Conservation (phyloP, 768 basidiomycete genomes). For the Daedaleopsis nitida region DNA sequence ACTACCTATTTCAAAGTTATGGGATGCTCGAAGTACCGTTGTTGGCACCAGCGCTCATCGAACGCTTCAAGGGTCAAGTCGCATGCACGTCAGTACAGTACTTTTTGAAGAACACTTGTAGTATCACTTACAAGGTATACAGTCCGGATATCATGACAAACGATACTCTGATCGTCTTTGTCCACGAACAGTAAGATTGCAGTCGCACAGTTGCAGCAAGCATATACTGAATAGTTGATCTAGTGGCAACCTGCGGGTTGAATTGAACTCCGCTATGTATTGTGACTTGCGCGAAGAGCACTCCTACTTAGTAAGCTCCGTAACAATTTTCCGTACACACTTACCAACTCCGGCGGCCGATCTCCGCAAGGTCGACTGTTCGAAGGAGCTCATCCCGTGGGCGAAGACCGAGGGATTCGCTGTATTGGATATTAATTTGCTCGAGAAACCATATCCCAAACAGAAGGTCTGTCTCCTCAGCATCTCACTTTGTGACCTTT, state of each 20-base stretch:
- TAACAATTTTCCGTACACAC: neutral
- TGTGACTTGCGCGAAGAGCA: constrained; percentile 79
- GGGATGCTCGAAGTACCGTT: constrained; percentile 83
- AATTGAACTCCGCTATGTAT: constrained; percentile 71
- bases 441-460: constrained; percentile 53
- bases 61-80: constrained; percentile 78
- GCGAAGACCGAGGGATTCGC: constrained; percentile 64
- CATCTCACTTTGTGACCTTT: no score
- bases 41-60: constrained; percentile 62
- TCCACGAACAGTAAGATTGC: constrained; percentile 87
- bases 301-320: constrained; percentile 71
- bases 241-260: constrained; percentile 87
- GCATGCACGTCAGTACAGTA: constrained; percentile 77
- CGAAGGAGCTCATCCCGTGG: constrained; percentile 81
- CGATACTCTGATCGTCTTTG: constrained; percentile 78
- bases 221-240: constrained; percentile 1
- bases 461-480: constrained; percentile 33
- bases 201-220: neutral
- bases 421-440: constrained; percentile 86
- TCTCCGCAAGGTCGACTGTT: constrained; percentile 73
- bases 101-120: neutral
- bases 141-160: constrained; percentile 81
- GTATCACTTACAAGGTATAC: neutral
- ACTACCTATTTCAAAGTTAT: constrained; percentile 75
- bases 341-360: neutral